These are phyloP conservation scores for Malbranchea zuffiana DNA, from an alignment of 2,329 filamentous ascomycete genomes.

Conservation along the genomic window DNA sequence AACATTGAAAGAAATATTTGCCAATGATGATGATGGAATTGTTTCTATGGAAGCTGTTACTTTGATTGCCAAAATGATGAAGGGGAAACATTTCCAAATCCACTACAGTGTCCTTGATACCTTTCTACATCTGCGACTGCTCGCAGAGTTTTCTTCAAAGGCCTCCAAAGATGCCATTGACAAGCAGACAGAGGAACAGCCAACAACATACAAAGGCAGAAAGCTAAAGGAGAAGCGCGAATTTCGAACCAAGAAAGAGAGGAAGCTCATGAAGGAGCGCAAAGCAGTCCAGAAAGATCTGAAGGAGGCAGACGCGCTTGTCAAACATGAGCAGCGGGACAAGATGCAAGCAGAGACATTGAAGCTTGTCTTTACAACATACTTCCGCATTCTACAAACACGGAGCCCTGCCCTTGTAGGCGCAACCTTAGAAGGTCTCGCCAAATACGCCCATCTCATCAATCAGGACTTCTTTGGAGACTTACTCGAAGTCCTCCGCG, in stretches of 20 bases:
- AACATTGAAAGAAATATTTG: conserved; percentile 71
- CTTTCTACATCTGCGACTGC: conserved; percentile 76
- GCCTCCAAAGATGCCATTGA: conserved; percentile 71
- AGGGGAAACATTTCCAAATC: conserved; percentile 66
- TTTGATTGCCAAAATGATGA: conserved; percentile 90
- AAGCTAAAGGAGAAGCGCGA: conserved; percentile 64
- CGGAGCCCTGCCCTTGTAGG: conserved; percentile 79
- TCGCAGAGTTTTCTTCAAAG: conserved; percentile 78
- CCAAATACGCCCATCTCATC: conserved; percentile 90
- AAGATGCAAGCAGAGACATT: conserved; percentile 90
- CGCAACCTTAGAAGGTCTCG: conserved; percentile 87
- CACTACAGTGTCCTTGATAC: conserved; percentile 81
- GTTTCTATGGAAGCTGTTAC: conserved; percentile 78
- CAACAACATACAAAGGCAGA: conserved; percentile 37
- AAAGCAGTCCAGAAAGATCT: conserved; percentile 88
- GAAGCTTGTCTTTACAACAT: conserved; percentile 88
- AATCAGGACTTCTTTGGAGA: conserved; percentile 99
- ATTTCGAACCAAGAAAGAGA: conserved; percentile 77
- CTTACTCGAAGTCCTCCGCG: conserved; percentile 83
- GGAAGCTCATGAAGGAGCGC: conserved; percentile 74
- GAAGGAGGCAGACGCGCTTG: conserved; percentile 78
- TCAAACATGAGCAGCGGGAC: conserved; percentile 85
- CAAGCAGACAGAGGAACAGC: conserved; percentile 39
- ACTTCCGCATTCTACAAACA: conserved; percentile 87
- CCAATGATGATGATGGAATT: conserved; percentile 78